Conservation (phyloP, 768 basidiomycete species). For the Strobilomyces dryophilus region DNA sequence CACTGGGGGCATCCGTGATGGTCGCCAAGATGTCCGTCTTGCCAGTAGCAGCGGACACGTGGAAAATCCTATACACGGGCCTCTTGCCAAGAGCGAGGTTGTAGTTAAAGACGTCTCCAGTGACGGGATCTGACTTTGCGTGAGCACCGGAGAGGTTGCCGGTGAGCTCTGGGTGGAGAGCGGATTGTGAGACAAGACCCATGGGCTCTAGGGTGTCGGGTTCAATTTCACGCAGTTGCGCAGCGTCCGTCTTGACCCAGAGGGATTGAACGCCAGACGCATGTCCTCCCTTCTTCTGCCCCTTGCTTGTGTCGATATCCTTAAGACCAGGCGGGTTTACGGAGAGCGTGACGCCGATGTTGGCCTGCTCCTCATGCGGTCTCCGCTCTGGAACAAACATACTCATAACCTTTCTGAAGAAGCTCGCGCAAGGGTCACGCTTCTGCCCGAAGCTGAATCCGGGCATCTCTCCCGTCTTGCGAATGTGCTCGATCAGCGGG, state of each 20-base stretch:
- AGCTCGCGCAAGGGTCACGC: constrained; percentile 29
- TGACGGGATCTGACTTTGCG: constrained; percentile 33
- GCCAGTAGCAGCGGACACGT: constrained; percentile 29
- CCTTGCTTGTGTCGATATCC: constrained; percentile 18
- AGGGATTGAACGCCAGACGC: constrained; percentile 24
- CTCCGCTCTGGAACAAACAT: constrained; percentile 23
- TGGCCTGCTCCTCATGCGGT: constrained; percentile 6
- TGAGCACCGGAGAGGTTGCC: constrained; percentile 35
- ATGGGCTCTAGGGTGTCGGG: constrained; percentile 37
- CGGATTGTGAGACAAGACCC: constrained; percentile 24
- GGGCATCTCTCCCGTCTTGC: constrained; percentile 19
- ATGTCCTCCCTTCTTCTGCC: constrained; percentile 21
- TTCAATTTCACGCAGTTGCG: constrained; percentile 31
- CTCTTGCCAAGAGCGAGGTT: constrained; percentile 27
- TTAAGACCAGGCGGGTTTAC: constrained; percentile 27
- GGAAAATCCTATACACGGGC: constrained; percentile 33
- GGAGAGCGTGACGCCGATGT: constrained; percentile 28
- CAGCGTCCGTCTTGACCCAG: constrained; percentile 32
- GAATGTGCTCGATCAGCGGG: constrained; percentile 26
- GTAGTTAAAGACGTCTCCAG: constrained; percentile 37
- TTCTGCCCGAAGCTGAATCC: constrained; percentile 28
- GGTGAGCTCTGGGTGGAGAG: constrained; percentile 31
- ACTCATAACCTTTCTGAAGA: constrained; percentile 30
- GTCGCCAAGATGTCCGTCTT: constrained; percentile 33
- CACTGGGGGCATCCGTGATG: constrained; percentile 35